Evolutionary conservation across 306 rosid species (phyloP).

Genomic region (Gynostemma pentaphyllum): DNA sequence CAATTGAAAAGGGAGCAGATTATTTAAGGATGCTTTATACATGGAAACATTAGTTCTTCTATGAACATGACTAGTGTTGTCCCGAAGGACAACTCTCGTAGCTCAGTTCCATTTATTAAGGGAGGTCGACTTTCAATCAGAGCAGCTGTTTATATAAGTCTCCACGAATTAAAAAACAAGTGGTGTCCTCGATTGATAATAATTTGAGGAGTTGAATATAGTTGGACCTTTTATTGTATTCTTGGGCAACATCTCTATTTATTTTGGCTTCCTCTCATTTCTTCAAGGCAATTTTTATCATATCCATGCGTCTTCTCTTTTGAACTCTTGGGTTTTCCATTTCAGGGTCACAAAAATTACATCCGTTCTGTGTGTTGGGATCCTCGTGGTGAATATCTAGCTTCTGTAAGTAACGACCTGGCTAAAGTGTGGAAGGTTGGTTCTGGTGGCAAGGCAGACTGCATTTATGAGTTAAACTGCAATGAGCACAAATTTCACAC

Average conservation of each 20-base stretch:
- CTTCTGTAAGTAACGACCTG: slow-evolving; percentile 61
- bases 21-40: background rate
- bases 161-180: too few relatives aligned
- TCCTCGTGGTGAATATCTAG: slow-evolving; percentile 47
- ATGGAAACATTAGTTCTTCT: background rate
- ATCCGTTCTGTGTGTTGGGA: slow-evolving; percentile 71
- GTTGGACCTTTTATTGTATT: background rate
- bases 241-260: background rate
- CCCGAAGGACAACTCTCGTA: too few relatives aligned
- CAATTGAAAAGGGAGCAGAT: background rate
- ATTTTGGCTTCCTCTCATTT: background rate
- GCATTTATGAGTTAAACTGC: slow-evolving; percentile 32
- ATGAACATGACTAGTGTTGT: background rate
- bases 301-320: background rate
- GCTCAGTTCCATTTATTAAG: too few relatives aligned
- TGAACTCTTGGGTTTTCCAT: background rate
- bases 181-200: too few relatives aligned
- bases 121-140: too few relatives aligned
- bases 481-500: slow-evolving; percentile 34
- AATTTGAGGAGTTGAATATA: too few relatives aligned
- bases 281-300: background rate
- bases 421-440: slow-evolving; percentile 52
- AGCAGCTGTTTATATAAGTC: too few relatives aligned
- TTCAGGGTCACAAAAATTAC: slow-evolving; percentile 51
- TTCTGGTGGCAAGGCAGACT: slow-evolving; percentile 36